These are phyloP conservation scores for Ampelocalamus luodianensis DNA, from an alignment of 176 grass and related monocot species.

Conservation along the genomic window DNA sequence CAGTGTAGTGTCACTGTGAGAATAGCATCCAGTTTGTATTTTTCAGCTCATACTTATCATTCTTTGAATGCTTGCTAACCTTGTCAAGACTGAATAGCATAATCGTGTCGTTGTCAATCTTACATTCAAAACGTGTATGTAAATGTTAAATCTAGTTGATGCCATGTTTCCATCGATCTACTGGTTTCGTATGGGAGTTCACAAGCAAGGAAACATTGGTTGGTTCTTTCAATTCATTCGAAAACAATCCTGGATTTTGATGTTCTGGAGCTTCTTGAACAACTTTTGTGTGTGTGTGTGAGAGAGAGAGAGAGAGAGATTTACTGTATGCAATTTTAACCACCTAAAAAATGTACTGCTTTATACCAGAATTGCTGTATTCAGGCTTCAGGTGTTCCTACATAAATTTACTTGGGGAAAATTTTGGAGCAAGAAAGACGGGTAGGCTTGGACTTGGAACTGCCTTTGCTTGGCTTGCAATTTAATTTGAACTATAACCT, in stretches of 20 bases:
- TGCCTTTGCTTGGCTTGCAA: conserved; percentile 46
- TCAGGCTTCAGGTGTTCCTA: neutral
- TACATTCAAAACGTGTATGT: neutral
- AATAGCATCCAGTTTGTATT: neutral
- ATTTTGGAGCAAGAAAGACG: neutral
- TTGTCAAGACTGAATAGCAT: neutral
- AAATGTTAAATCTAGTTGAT: conserved; percentile 31
- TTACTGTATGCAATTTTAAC: neutral
- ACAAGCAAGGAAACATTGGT: neutral
- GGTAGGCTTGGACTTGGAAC: neutral
- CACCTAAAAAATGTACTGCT: neutral
- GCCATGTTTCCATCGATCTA: conserved; percentile 15
- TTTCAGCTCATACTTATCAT: neutral
- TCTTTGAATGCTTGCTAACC: neutral
- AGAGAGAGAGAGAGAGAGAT: no score
- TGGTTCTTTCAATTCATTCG: neutral
- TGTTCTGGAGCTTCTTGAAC: neutral
- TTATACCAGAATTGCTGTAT: neutral
- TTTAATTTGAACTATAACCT: neutral
- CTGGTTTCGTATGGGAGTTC: conserved; percentile 7
- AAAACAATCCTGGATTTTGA: neutral
- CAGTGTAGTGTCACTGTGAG: neutral
- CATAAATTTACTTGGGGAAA: no score
- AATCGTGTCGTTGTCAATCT: neutral
- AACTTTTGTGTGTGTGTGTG: no score